Evolutionary conservation across 331 rosid species (phyloP), one percentile per base, ranked within the genome.

Genomic region (Rhamnella rubrinervis): DNA sequence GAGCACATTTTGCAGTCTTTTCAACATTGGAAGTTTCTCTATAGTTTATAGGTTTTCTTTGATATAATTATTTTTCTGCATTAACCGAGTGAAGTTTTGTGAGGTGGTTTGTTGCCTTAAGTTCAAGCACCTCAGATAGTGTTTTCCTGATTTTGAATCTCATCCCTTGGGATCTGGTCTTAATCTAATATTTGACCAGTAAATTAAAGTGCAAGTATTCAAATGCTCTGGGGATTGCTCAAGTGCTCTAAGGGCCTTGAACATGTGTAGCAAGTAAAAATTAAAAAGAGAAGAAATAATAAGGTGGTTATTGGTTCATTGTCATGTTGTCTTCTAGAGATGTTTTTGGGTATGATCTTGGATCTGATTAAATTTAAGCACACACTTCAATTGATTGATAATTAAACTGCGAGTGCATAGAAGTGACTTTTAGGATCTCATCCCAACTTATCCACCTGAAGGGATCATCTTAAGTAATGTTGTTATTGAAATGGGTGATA

Each of bases 21-120:
- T 62, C 39, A 46, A 37, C 19, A 38, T 25, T n/a, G 59, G 67
- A 73, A 57, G 70, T 40, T n/a, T 17, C 49, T 52, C 53, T 41
- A 25, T 35, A 8, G 18, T 55, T 49, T 37, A 59, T 23, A 37
- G 47, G 26, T 18, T 37, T 28, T 35, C 37, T 17, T 40, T 65
- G 39, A 16, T 65, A 55, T 47, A 28, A 20, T 25, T 44, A 14
- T 21, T 37, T 58, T 57, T 61, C 15, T 51, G 61, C 16, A 23
- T 58, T 21, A 44, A 49, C 66, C 59, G 47, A 57, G n/a, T n/a
- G 19, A 44, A 58, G 46, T 15, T 21, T 25, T 16, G 47, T 26
- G 14, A 56, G 72, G 13, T 67, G 56, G 15, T 57, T 68, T n/a
- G 31, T 41, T 44, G 60, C 12, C 35, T 14, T 18, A 50, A 23